phyloP scores from a whole-genome alignment of 768 basidiomycete genomes.

The Asterophora parasitica region DNA sequence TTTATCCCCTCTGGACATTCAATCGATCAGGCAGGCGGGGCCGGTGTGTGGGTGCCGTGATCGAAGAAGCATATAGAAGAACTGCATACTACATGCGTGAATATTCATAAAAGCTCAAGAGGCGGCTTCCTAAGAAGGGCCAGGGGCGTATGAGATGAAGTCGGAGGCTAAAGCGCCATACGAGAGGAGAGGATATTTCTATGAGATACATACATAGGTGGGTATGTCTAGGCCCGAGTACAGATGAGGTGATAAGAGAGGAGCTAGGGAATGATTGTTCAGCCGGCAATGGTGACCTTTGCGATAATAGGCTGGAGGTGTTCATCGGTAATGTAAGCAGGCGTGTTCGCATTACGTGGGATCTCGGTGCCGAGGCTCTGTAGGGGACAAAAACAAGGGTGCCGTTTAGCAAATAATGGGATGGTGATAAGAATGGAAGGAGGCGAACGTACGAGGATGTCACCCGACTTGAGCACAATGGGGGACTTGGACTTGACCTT shows the following conservation, averaged over 20 bases:
- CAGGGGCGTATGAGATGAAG: neutral
- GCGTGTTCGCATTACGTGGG: constrained; percentile 33
- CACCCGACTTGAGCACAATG: constrained; percentile 35
- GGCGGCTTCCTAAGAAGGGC: no score
- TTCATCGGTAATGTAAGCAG: constrained; percentile 33
- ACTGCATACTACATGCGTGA: no score
- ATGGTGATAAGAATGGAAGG: neutral
- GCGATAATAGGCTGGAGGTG: constrained; percentile 44
- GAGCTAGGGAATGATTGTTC: neutral
- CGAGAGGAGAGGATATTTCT: neutral
- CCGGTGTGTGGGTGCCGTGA: no score
- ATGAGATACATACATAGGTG: neutral
- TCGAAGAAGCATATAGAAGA: no score
- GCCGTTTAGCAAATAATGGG: constrained; percentile 6
- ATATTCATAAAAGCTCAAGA: no score
- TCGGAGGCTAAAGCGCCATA: neutral
- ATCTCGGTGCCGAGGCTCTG: constrained; percentile 39
- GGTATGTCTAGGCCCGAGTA: neutral
- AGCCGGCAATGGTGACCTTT: constrained; percentile 31
- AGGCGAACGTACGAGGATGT: constrained; percentile 34
- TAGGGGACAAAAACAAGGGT: constrained; percentile 1
- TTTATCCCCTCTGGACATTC: no score
- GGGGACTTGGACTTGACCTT: constrained; percentile 28
- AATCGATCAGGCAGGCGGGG: no score
- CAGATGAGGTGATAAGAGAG: no score